phyloP scores from a whole-genome alignment of 2,329 filamentous ascomycete genomes.

The Magnaporthiopsis poae region DNA sequence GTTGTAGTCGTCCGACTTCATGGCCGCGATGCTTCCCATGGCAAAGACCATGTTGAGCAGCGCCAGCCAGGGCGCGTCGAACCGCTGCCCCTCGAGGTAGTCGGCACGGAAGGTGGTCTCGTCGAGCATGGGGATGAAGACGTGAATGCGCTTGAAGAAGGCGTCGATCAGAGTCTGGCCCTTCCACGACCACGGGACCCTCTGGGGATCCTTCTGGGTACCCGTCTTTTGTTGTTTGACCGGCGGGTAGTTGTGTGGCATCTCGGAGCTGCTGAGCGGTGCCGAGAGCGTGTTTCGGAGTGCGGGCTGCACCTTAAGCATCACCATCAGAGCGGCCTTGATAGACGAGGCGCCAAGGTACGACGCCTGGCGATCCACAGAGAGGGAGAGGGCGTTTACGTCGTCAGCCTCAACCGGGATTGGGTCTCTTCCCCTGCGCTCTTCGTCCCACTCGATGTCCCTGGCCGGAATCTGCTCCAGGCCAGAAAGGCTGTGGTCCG shows the following conservation, averaged over 20 bases:
- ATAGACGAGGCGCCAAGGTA: constrained; percentile 68
- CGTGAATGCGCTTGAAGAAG: constrained; percentile 66
- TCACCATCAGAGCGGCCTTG: constrained; percentile 63
- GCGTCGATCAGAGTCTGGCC: constrained; percentile 61
- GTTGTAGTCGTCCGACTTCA: constrained; percentile 53
- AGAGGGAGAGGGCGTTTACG: constrained; percentile 57
- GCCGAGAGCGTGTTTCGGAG: constrained; percentile 36
- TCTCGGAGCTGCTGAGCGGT: constrained; percentile 36
- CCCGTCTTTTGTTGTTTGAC: constrained; percentile 33
- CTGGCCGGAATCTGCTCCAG: constrained; percentile 61
- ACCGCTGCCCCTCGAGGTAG: constrained; percentile 51
- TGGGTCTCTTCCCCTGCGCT: constrained; percentile 41
- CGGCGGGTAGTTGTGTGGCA: constrained; percentile 34
- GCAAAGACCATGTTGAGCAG: constrained; percentile 69
- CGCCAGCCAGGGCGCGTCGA: constrained; percentile 60
- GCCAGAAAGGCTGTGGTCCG: constrained; percentile 34
- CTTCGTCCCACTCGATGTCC: constrained; percentile 60
- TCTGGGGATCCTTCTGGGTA: constrained; percentile 37
- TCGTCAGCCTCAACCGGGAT: constrained; percentile 59
- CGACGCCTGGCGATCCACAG: constrained; percentile 48
- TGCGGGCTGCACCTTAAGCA: constrained; percentile 46
- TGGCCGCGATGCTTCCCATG: constrained; percentile 61
- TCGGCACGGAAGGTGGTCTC: constrained; percentile 59
- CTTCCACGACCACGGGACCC: constrained; percentile 50
- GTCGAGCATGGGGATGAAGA: constrained; percentile 64